phyloP scores from a whole-genome alignment of 371 early-diverging fungal genomes.

The Basidiobolus meristosporus region DNA sequence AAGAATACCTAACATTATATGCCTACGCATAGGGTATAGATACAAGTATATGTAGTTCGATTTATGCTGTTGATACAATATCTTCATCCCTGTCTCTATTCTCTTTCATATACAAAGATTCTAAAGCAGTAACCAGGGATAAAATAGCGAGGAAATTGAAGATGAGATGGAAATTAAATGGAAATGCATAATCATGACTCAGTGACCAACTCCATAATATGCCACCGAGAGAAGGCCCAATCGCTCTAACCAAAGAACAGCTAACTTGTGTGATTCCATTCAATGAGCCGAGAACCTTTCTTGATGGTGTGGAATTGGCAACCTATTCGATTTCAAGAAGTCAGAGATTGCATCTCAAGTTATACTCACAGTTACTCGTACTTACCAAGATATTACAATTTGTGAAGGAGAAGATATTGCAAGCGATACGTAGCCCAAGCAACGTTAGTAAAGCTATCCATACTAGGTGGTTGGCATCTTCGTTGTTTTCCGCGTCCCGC shows the following conservation, averaged over 20 bases:
- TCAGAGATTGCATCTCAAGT: too few species aligned
- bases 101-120: too few species aligned
- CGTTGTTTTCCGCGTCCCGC: conserved; percentile 1
- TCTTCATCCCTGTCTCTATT: too few species aligned
- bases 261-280: conserved; percentile 45
- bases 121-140: too few species aligned
- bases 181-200: conserved; percentile 22
- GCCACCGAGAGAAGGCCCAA: conserved; percentile 48
- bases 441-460: conserved; percentile 12
- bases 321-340: too few species aligned
- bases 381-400: conserved; percentile 32
- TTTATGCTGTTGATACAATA: too few species aligned
- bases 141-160: too few species aligned
- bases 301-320: background rate
- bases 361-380: too few species aligned
- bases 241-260: conserved; percentile 31
- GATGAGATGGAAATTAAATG: too few species aligned
- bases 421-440: conserved; percentile 18
- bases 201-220: conserved; percentile 41
- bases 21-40: too few species aligned
- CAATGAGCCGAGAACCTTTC: conserved; percentile 31
- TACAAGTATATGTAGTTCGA: too few species aligned
- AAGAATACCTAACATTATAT: too few species aligned
- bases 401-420: conserved; percentile 33
- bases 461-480: conserved; percentile 6